phyloP scores from a whole-genome alignment of 1,284 basidiomycete genomes.

The Ceratobasidium sp. region DNA sequence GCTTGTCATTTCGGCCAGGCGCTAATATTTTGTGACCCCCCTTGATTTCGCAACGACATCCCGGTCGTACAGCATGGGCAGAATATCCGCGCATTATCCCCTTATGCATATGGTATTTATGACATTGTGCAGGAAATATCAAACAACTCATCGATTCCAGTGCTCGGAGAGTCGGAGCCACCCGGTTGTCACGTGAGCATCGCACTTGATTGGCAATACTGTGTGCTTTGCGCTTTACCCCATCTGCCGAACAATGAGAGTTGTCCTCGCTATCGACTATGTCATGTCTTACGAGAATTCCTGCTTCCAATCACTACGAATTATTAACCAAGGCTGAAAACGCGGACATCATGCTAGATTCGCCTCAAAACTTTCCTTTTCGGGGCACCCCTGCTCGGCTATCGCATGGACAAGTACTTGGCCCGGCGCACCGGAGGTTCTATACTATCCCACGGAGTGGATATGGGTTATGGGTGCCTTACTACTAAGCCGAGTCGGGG shows the following conservation, averaged over 20 bases:
- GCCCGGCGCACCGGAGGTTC: not conserved
- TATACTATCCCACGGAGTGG: not conserved
- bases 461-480: conserved; percentile 5
- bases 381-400: not conserved
- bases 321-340: no score
- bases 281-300: not conserved
- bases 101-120: no score
- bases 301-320: not conserved
- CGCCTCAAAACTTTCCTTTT: not conserved
- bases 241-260: conserved; percentile 28
- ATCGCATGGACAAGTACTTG: not conserved
- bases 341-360: no score
- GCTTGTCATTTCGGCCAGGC: no score
- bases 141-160: no score
- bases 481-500: conserved; percentile 2
- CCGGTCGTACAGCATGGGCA: no score
- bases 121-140: no score
- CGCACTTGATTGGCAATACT: conserved; percentile 1
- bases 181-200: not conserved
- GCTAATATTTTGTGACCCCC: no score
- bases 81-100: no score
- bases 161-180: no score
- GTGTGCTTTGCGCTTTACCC: not conserved
- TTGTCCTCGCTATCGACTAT: no score
- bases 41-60: no score